Evolutionary conservation across 768 basidiomycete genomes (phyloP), one percentile per base, ranked within the genome.

Genomic region (Tremella mesenterica): DNA sequence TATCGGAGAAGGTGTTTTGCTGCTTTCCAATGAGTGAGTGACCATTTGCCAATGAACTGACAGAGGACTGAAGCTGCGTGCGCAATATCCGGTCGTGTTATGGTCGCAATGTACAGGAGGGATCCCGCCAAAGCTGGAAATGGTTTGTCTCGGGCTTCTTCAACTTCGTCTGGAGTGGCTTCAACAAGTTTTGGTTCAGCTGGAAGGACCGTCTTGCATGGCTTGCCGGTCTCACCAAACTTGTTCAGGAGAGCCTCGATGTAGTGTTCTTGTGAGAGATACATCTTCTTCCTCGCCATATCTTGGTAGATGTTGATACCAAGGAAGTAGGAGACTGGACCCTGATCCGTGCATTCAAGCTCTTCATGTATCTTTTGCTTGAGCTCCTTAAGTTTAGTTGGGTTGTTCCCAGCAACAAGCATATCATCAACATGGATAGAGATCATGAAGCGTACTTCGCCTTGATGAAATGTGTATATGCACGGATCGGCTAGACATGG

Each of bases 51-150:
- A 25, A 54, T 45, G 45, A 18, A 52, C 6, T 49, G 39, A 14
- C 49, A 50, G 3, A 62, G 50, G 2, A 55, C 14, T 2, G 34
- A 33, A 13, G 59, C 56, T 1, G 56, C 38, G 29, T 43, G 45
- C 3, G 62, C 28, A 2, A 63, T 18, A 38, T 63, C 62, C 3
- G 61, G 61, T 3, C 56, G 52, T 4, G 36, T n/a, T n/a, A n/a
- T n/a, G n/a, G n/a, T n/a, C n/a, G n/a, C n/a, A n/a, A n/a, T n/a
- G n/a, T n/a, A n/a, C 45, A 30, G n/a, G n/a, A n/a, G n/a, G n/a
- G n/a, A n/a, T n/a, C n/a, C n/a, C n/a, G n/a, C n/a, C n/a, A n/a
- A n/a, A n/a, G n/a, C 13, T 4, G 50, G 50, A 29, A 49, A 60
- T 1, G 48, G 52, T 9, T 26, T 23, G 33, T 56, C 18, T 14